Evolutionary conservation across 352 stramenopile species (phyloP), one percentile per base, ranked within the genome.

Genomic region (Ochromonadaceae sp.): DNA sequence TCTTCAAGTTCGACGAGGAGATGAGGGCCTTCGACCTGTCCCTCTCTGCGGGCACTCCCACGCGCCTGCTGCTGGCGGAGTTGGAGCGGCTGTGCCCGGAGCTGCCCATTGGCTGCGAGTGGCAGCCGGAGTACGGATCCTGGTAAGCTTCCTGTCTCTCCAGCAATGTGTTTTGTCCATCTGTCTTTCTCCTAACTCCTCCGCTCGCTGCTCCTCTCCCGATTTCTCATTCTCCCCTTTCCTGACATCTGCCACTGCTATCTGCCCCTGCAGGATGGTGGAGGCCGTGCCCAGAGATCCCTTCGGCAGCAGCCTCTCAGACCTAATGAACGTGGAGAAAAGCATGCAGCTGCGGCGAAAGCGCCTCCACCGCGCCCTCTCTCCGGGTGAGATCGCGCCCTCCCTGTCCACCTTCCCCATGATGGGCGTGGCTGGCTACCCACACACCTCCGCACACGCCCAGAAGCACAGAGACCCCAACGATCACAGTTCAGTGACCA

Each of bases 61-160:
- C 30, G 31, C 32, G 31, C 20, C 34, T 62, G 30, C 31, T 66
- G 34, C 25, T 44, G 41, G 30, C 3, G 41, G 63, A 40, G 25
- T 36, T 20, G 25, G 36, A 66, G 32, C 7, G 12, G 15, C 26
- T 9, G 36, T 22, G 43, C 32, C 17, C 4, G n/a, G 57, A 75
- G 46, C 42, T 57, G 59, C 74, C 76, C 9, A 87, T 96, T 71
- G 91, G 88, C 15, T 97, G 87, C 76, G 94, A 81, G 65, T 98
- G 92, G 91, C 91, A 98, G 69, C 93, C 93, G 35, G 95, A 99
- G 74, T 99, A 98, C 73, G 93, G 93, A 42, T 81, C 85, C 14
- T 99, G 93, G 92, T n/a, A n/a, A n/a, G n/a, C n/a, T n/a, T n/a
- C n/a, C n/a, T n/a, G n/a, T n/a, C n/a, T n/a, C n/a, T n/a, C n/a